phyloP scores from a whole-genome alignment of 1,139 yeast genomes.

The Ogataea hybrid region DNA sequence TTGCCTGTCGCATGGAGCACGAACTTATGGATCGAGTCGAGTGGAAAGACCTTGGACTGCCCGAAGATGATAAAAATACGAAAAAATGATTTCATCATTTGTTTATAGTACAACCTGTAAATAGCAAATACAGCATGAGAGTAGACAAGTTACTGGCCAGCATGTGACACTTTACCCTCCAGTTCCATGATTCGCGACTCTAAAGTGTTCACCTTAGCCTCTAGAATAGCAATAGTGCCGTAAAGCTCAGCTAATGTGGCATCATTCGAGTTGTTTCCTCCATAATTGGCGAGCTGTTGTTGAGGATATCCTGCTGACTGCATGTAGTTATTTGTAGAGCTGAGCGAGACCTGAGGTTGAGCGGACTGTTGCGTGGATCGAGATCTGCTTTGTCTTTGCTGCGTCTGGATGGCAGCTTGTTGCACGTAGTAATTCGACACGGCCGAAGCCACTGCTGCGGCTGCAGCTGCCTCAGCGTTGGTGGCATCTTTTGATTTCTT shows the following conservation, averaged over 20 bases:
- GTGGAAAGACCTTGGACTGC: constrained; percentile 84
- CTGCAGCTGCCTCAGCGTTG: constrained; percentile 17
- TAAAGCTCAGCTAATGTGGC: constrained; percentile 16
- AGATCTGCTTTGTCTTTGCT: constrained; percentile 19
- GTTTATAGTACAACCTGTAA: constrained; percentile 4
- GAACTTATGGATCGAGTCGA: constrained; percentile 75
- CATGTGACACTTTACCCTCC: constrained; percentile 13
- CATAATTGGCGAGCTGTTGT: constrained; percentile 11
- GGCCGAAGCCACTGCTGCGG: constrained; percentile 19
- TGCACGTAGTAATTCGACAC: constrained; percentile 18
- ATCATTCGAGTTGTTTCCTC: constrained; percentile 9
- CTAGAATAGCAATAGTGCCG: constrained; percentile 20
- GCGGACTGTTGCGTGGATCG: constrained; percentile 18
- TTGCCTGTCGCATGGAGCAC: constrained; percentile 88
- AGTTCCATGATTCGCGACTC: constrained; percentile 19
- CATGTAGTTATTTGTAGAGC: constrained; percentile 11
- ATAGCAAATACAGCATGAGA: background rate
- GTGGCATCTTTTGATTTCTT: constrained; percentile 17
- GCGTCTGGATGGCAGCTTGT: constrained; percentile 17
- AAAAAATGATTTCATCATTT: constrained; percentile 1
- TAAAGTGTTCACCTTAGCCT: constrained; percentile 19
- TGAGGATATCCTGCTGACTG: constrained; percentile 11
- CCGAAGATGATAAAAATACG: constrained; percentile 45
- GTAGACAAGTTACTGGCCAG: constrained; percentile 4
- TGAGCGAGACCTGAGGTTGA: constrained; percentile 10